Percentiles rank a stretch among this genome's conserved stretches.
These are phyloP conservation scores for Talaromyces liani DNA, from an alignment of 495 filamentous ascomycete species.

Conservation along the genomic window DNA sequence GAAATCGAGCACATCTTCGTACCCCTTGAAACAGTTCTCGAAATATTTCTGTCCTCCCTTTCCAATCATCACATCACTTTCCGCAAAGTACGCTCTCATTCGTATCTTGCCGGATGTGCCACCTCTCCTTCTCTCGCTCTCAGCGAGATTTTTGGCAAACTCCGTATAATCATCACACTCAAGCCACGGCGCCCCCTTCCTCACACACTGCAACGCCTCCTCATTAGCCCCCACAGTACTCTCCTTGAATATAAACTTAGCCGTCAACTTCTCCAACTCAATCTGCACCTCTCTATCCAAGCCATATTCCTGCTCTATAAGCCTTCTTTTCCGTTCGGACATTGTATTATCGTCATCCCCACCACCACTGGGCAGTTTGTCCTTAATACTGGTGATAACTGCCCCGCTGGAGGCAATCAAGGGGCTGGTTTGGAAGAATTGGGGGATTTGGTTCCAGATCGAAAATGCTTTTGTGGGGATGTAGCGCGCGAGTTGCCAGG, in stretches of 20 bases:
- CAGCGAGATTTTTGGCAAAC: slow-evolving; percentile 15
- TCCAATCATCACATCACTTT: slow-evolving; percentile 23
- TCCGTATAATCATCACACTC: slow-evolving; percentile 22
- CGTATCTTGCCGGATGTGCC: slow-evolving; percentile 1
- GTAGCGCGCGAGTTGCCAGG: slow-evolving; percentile 20
- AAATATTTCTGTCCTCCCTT: slow-evolving; percentile 23
- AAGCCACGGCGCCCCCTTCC: slow-evolving; percentile 22
- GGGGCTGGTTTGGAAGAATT: slow-evolving; percentile 25
- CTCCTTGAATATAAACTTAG: slow-evolving; percentile 19
- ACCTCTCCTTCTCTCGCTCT: not conserved
- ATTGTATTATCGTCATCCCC: not conserved
- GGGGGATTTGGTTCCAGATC: slow-evolving; percentile 26
- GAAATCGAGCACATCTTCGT: slow-evolving; percentile 14
- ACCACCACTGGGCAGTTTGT: not conserved
- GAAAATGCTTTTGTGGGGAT: slow-evolving; percentile 21
- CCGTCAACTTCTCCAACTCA: slow-evolving; percentile 15
- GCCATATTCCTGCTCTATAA: slow-evolving; percentile 18
- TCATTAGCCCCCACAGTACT: slow-evolving; percentile 24
- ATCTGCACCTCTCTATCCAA: slow-evolving; percentile 11
- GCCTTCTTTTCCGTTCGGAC: slow-evolving; percentile 9
- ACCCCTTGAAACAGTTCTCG: slow-evolving; percentile 21
- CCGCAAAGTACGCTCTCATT: slow-evolving; percentile 20
- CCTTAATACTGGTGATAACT: slow-evolving; percentile 6
- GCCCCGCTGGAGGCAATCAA: slow-evolving; percentile 16
- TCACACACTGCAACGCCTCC: slow-evolving; percentile 25